Evolutionary conservation across 768 basidiomycete genomes (phyloP).

Genomic region (Stropharia rugosoannulata): DNA sequence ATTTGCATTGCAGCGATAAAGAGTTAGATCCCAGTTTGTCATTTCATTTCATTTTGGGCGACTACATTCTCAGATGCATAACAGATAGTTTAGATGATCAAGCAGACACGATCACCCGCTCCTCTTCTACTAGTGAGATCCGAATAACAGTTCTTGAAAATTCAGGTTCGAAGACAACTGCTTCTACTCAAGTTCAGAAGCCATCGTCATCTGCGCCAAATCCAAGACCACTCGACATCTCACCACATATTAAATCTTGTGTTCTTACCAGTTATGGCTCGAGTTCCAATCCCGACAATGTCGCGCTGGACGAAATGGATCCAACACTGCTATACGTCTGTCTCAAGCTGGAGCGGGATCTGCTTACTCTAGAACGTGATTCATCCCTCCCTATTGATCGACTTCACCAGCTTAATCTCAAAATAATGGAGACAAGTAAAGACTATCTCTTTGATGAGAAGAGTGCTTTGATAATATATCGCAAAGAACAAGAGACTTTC

Average conservation of each 20-base stretch:
- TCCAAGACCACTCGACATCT: background rate
- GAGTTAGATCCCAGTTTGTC: slow-evolving; percentile 38
- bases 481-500: slow-evolving; percentile 48
- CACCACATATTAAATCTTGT: slow-evolving; percentile 1
- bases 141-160: background rate
- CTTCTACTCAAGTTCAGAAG: background rate
- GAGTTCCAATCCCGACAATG: background rate
- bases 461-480: slow-evolving; percentile 62
- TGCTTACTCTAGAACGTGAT: slow-evolving; percentile 36
- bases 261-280: background rate
- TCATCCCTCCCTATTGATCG: slow-evolving; percentile 28
- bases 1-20: slow-evolving; percentile 58
- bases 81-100: slow-evolving; percentile 3
- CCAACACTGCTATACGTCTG: slow-evolving; percentile 63
- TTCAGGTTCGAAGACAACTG: background rate
- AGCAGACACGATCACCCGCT: background rate
- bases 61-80: background rate
- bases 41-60: background rate
- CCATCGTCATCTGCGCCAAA: background rate
- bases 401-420: slow-evolving; percentile 37
- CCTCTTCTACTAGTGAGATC: background rate
- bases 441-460: slow-evolving; percentile 72
- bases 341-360: slow-evolving; percentile 56
- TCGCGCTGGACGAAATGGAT: slow-evolving; percentile 41
- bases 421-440: slow-evolving; percentile 44